These are phyloP conservation scores for Claviceps sp. DNA, from an alignment of 2,329 filamentous ascomycete species.

Conservation along the genomic window DNA sequence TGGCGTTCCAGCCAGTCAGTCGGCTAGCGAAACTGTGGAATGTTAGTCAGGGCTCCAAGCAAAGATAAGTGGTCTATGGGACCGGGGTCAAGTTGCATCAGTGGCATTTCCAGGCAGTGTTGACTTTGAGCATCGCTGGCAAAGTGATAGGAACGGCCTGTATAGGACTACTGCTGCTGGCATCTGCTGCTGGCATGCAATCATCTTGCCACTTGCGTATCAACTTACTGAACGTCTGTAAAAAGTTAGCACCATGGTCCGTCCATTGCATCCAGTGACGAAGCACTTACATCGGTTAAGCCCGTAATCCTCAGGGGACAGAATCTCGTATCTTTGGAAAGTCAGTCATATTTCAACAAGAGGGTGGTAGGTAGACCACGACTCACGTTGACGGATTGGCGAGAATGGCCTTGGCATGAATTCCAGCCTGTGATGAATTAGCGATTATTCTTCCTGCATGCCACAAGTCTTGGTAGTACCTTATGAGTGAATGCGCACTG, in stretches of 20 bases:
- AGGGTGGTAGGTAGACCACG: neutral
- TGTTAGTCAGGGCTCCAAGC: neutral
- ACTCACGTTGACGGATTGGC: slow-evolving; percentile 1
- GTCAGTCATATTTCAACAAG: neutral
- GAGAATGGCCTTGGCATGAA: slow-evolving; percentile 19
- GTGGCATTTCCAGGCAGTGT: neutral
- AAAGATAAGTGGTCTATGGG: too few relatives aligned
- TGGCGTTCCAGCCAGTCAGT: slow-evolving; percentile 86
- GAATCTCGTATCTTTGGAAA: slow-evolving; percentile 64
- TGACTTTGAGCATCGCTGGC: neutral
- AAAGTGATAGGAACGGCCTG: neutral
- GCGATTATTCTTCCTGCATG: neutral
- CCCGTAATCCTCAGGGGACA: slow-evolving; percentile 57
- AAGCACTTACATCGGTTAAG: slow-evolving; percentile 4
- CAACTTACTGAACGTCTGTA: slow-evolving; percentile 1
- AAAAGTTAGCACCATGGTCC: neutral
- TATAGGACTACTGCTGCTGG: neutral
- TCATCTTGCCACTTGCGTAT: neutral
- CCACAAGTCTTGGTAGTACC: neutral
- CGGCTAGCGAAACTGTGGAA: neutral
- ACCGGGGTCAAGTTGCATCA: neutral
- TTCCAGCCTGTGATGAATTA: slow-evolving; percentile 13
- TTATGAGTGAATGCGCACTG: slow-evolving; percentile 2
- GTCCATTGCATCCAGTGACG: neutral
- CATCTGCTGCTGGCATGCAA: neutral